Evolutionary conservation across 768 basidiomycete genomes (phyloP).

Genomic region (Suillus bovinus): DNA sequence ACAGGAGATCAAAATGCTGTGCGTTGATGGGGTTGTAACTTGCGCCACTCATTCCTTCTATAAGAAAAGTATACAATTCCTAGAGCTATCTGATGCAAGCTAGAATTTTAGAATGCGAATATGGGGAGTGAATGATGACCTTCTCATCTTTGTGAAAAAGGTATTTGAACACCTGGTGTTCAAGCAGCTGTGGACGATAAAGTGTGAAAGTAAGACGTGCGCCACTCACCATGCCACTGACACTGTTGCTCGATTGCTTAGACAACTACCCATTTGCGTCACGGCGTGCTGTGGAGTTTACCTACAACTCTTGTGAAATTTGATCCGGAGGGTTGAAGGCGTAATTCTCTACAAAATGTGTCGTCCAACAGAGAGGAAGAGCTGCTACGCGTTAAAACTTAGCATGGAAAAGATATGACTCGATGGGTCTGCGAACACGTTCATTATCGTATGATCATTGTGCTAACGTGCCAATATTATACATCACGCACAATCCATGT

Average conservation of each 20-base stretch:
- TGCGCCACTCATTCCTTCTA: constrained; percentile 12
- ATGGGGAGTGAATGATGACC: neutral
- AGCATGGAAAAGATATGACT: neutral
- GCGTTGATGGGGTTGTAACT: neutral
- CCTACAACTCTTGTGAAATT: neutral
- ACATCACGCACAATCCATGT: constrained; percentile 14
- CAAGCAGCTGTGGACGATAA: neutral
- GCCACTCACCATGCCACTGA: neutral
- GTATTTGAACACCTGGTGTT: neutral
- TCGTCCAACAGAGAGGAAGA: neutral
- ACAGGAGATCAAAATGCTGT: neutral
- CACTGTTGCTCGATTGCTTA: neutral
- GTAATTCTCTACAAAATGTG: neutral
- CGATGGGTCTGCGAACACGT: neutral
- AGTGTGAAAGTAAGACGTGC: neutral
- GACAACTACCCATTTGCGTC: neutral
- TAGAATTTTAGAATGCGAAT: neutral
- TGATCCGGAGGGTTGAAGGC: neutral
- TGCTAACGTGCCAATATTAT: neutral
- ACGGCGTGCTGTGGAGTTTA: neutral
- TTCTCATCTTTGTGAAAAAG: neutral
- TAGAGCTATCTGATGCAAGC: neutral
- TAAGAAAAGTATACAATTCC: neutral
- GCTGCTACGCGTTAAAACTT: neutral
- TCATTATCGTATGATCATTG: neutral